phyloP scores from a whole-genome alignment of 768 basidiomycete species.

The Stropharia rugosoannulata region DNA sequence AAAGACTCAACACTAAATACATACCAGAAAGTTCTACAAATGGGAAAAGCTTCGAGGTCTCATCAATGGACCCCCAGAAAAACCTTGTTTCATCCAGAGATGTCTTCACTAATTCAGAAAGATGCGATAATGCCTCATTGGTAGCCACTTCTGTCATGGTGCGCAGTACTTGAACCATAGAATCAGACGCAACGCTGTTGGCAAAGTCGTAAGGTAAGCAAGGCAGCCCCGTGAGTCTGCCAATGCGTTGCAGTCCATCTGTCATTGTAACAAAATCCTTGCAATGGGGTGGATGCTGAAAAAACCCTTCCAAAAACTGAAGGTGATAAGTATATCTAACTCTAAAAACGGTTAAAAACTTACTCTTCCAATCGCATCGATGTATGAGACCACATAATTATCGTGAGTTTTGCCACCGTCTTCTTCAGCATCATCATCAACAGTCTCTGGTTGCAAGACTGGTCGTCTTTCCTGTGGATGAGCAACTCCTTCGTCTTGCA shows the following conservation, averaged over 20 bases:
- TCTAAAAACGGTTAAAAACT: conserved; percentile 20
- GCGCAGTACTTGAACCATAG: conserved; percentile 85
- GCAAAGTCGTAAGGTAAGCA: conserved; percentile 90
- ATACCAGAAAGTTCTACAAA: conserved; percentile 55
- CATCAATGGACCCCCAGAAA: conserved; percentile 62
- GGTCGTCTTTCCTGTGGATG: conserved; percentile 10
- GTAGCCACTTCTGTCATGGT: conserved; percentile 89
- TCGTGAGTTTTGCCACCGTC: conserved; percentile 56
- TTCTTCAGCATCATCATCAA: conserved; percentile 18
- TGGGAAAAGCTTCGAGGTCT: conserved; percentile 61
- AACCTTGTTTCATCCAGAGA: conserved; percentile 68
- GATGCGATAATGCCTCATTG: conserved; percentile 66
- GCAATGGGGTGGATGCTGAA: conserved; percentile 89
- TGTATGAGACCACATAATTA: conserved; percentile 73
- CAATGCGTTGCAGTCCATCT: conserved; percentile 72
- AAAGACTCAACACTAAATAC: conserved; percentile 18
- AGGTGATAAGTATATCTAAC: conserved; percentile 1
- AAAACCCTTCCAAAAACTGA: conserved; percentile 91
- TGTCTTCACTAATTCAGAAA: conserved; percentile 66
- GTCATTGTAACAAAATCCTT: conserved; percentile 81
- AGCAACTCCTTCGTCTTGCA: conserved; percentile 42
- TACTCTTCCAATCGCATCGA: conserved; percentile 79
- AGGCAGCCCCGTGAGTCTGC: conserved; percentile 77
- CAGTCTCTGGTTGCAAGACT: conserved; percentile 15
- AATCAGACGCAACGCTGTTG: conserved; percentile 80